Base-by-base conservation (phyloP, 257 asterid species). In the Ilex asprella region DNA sequence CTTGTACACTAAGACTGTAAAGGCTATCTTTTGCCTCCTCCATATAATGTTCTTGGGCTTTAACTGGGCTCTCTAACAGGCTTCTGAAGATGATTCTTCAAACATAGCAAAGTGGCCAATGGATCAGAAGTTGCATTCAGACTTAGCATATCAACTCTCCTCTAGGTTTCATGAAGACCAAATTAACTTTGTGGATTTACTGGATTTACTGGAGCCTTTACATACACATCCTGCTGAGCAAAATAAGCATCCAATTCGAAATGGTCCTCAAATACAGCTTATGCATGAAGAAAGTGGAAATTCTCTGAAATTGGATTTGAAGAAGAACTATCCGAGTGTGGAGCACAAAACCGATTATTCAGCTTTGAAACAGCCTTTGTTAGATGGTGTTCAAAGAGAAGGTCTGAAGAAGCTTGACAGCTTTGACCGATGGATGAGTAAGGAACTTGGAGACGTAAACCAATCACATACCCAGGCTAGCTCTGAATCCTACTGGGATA, bases 321-420 rank as follows among this genome's bases (percentile, higher is more conserved):
- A 82, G 74, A 21, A 21, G 27, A 82, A 72, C 72, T 70, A 67
- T 66, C 55, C 60, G 81, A 32, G 74, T 55, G 35, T 64, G 32
- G 27, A 56, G 49, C 91, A 75, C 75, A 69, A 67, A n/a, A 87
- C 83, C 60, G 82, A 61, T 62, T 73, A 70, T 60, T 75, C 85
- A 61, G 68, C 73, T 35, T 31, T 67, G 63, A 88, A 83, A 57
- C 93, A 79, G 74, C 80, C 95, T 30, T 84, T 75, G 66, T 59
- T 88, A 63, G 74, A 75, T 78, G 83, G 84, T 54, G 63, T 85
- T 74, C 79, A 74, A 70, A 55, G 76, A 49, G 89, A 72, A 65
- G 95, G 96, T 83, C 82, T 91, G 84, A 88, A 82, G 78, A 91
- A 91, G 81, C 94, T 86, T 67, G 98, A 88, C 76, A 91, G 98